Percentiles rank a stretch among this genome's conserved stretches.
Conservation (phyloP, 2,329 filamentous ascomycete species). For the Lachnellula suecica region DNA sequence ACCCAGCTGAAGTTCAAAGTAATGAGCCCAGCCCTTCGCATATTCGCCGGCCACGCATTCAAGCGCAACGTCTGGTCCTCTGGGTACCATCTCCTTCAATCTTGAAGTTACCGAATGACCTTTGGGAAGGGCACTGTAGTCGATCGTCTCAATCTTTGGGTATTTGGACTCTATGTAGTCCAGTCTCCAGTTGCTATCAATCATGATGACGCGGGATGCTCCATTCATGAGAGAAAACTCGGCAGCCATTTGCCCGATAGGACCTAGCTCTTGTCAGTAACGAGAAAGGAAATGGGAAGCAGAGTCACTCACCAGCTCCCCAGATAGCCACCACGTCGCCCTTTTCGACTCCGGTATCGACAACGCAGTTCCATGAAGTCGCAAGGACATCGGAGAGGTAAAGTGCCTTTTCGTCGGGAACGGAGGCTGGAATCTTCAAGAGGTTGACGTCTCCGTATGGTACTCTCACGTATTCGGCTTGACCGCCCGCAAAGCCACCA, state of each 20-base stretch:
- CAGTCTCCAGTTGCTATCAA: slow-evolving; percentile 72
- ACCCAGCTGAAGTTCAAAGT: slow-evolving; percentile 58
- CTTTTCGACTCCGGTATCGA: slow-evolving; percentile 78
- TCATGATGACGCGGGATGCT: slow-evolving; percentile 72
- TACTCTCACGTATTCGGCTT: slow-evolving; percentile 84
- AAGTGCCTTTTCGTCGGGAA: slow-evolving; percentile 79
- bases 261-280: slow-evolving; percentile 40
- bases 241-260: slow-evolving; percentile 81
- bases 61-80: slow-evolving; percentile 73
- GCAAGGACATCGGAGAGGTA: slow-evolving; percentile 79
- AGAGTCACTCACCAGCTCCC: slow-evolving; percentile 55
- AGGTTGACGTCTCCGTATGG: slow-evolving; percentile 80
- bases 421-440: slow-evolving; percentile 72
- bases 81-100: slow-evolving; percentile 72
- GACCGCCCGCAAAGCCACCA: slow-evolving; percentile 83
- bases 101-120: slow-evolving; percentile 69
- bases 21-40: slow-evolving; percentile 59
- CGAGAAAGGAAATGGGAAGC: background rate
- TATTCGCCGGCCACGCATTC: slow-evolving; percentile 66
- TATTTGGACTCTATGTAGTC: slow-evolving; percentile 66
- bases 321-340: slow-evolving; percentile 79
- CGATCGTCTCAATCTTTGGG: slow-evolving; percentile 64
- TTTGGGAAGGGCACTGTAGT: slow-evolving; percentile 61
- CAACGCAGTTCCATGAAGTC: slow-evolving; percentile 79
- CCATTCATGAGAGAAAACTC: slow-evolving; percentile 75